Evolutionary conservation across 495 filamentous ascomycete species (phyloP).

Genomic region (Xanthoparmelia taractica): DNA sequence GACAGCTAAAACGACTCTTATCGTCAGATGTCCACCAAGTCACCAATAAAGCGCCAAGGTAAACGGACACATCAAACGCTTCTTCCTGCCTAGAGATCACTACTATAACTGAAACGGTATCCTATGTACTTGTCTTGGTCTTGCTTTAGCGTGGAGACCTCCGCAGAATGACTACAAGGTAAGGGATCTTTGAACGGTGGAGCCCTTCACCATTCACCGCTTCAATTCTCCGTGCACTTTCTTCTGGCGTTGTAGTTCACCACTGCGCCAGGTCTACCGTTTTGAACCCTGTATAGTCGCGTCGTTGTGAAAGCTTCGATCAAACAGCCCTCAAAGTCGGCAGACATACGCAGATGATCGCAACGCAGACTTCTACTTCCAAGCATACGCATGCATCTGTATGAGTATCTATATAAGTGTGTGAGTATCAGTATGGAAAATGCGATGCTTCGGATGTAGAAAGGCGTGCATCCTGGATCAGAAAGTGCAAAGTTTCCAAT

Average conservation of each 20-base stretch:
- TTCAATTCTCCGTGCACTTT: background rate
- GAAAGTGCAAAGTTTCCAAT: background rate
- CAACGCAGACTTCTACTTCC: constrained; percentile 1
- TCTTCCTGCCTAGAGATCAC: too few species aligned
- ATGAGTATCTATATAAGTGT: background rate
- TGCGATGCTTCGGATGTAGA: background rate
- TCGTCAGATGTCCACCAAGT: too few species aligned
- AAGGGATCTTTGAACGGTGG: background rate
- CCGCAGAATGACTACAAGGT: background rate
- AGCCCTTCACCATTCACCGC: background rate
- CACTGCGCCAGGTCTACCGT: background rate
- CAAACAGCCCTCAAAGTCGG: constrained; percentile 5
- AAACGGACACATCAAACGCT: too few species aligned
- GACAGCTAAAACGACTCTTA: too few species aligned
- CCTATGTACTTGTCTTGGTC: background rate
- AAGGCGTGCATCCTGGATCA: constrained; percentile 7
- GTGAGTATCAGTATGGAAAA: background rate
- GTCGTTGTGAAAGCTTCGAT: background rate
- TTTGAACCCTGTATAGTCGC: background rate
- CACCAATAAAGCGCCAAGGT: too few species aligned
- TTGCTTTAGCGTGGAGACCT: background rate
- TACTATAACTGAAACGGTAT: too few species aligned
- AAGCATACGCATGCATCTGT: constrained; percentile 2
- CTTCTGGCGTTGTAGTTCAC: background rate
- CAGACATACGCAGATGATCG: constrained; percentile 4